phyloP scores from a whole-genome alignment of 495 filamentous ascomycete species.

The Tuber calosporum region DNA sequence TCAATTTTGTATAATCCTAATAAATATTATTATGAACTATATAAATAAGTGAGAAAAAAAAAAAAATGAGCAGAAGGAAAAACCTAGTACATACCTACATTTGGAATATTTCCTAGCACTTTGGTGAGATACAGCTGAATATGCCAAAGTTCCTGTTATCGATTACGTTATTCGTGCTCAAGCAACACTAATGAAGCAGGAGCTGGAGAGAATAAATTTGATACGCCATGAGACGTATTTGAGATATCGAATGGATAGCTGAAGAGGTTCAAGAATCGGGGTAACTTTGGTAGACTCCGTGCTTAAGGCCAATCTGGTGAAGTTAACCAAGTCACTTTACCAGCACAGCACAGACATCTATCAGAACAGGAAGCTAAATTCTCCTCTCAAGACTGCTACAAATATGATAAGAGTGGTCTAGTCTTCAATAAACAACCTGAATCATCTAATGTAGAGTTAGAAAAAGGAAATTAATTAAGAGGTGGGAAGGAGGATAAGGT shows the following conservation, averaged over 20 bases:
- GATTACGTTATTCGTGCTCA: background rate
- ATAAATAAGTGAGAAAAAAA: too few relatives aligned
- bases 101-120: conserved; percentile 7
- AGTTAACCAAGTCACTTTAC: conserved; percentile 19
- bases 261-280: conserved; percentile 24
- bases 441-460: background rate
- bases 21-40: background rate
- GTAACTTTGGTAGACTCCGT: conserved; percentile 11
- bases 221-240: background rate
- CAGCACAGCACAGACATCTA: conserved; percentile 15
- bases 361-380: conserved; percentile 20
- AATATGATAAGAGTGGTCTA: conserved; percentile 26
- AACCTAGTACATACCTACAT: background rate
- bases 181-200: too few relatives aligned
- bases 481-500: conserved; percentile 4
- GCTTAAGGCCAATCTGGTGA: conserved; percentile 1
- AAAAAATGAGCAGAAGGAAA: background rate
- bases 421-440: conserved; percentile 27
- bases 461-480: too few relatives aligned
- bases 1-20: background rate
- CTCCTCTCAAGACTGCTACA: conserved; percentile 23
- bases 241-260: conserved; percentile 27
- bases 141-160: background rate
- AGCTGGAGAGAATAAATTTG: background rate
- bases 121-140: background rate